Base-by-base conservation (phyloP, 768 basidiomycete species). In the Leccinum obscurum region DNA sequence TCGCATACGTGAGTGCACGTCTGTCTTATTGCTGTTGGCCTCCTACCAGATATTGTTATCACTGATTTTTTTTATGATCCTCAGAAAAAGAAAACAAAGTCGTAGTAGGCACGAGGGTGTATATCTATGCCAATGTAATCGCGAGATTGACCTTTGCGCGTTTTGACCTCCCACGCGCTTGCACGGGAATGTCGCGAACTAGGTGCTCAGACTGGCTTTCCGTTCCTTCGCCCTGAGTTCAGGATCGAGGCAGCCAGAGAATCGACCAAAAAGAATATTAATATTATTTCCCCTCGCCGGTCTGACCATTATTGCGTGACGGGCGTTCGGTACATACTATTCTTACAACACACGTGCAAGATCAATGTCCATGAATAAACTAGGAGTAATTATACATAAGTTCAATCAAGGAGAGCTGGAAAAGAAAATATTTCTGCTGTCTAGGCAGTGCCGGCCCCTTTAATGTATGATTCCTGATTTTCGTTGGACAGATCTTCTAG, bases 401-500 rank as follows among this genome's bases (percentile, higher is more conserved):
- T 20, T n/a, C 20, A n/a, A 53, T 49, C 9, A 37, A 59, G 10
- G 1, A 35, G 28, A 56, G 37, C 17, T 15, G 20, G 20, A 55
- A 6, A 7, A 7, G 8, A 7, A 52, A 20, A 4, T 2, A 2
- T 39, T 39, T 34, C 54, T 48, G 44, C 37, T 2, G 10, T 15
- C 63, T 68, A 72, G 5, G 61, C 63, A 22, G 51, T 39, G 41
- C 59, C 4, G 20, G 62, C 55, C 46, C 64, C 70, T 49, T 67
- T 28, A 37, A 89, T 76, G 72, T 90, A 91, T 32, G 78, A 75
- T 0, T 85, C 77, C 63, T 91, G 89, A 11, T 81, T 76, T 69
- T 92, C 90, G 67, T 86, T 85, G 11, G 90, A 92, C 22, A 91
- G 78, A 15, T 87, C 87, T 75, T 92, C 90, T 20, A 92, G 80